These are phyloP conservation scores for Thelephora terrestris DNA, from an alignment of 1,284 basidiomycete genomes.

Conservation along the genomic window DNA sequence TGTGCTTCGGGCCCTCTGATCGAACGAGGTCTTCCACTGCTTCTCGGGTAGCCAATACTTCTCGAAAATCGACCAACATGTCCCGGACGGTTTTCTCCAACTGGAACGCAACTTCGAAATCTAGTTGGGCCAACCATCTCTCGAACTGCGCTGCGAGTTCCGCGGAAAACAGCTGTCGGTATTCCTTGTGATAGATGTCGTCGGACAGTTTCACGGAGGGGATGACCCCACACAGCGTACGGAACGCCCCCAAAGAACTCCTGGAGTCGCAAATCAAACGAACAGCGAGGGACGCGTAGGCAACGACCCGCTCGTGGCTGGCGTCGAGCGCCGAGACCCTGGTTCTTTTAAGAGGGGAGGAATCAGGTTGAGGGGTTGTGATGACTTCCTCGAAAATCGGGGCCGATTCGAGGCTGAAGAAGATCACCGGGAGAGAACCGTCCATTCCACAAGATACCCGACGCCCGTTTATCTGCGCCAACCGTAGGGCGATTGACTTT, in stretches of 20 bases:
- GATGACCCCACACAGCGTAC: conserved; percentile 26
- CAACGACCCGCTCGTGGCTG: conserved; percentile 22
- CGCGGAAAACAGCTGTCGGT: conserved; percentile 33
- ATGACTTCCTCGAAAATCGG: conserved; percentile 31
- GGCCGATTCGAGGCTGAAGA: conserved; percentile 31
- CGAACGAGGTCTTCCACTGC: conserved; percentile 22
- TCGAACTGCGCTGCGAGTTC: conserved; percentile 23
- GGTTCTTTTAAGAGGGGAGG: background rate
- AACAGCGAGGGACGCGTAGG: conserved; percentile 38
- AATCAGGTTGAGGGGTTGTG: too few relatives aligned
- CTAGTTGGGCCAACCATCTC: conserved; percentile 27
- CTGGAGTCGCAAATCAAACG: conserved; percentile 33
- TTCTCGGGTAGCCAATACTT: conserved; percentile 33
- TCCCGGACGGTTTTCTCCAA: conserved; percentile 36
- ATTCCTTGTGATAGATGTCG: conserved; percentile 28
- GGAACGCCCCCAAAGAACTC: conserved; percentile 29
- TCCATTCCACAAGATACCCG: conserved; percentile 26
- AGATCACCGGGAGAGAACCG: conserved; percentile 24
- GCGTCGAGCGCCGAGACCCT: conserved; percentile 10
- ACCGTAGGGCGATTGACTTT: conserved; percentile 34
- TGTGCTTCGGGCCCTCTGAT: conserved; percentile 25
- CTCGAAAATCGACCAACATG: conserved; percentile 32
- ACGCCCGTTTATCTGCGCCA: conserved; percentile 32
- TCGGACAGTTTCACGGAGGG: conserved; percentile 25
- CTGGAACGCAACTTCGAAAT: conserved; percentile 48